These are phyloP conservation scores for Knufia petricola DNA, from an alignment of 2,329 filamentous ascomycete genomes.

Conservation along the genomic window DNA sequence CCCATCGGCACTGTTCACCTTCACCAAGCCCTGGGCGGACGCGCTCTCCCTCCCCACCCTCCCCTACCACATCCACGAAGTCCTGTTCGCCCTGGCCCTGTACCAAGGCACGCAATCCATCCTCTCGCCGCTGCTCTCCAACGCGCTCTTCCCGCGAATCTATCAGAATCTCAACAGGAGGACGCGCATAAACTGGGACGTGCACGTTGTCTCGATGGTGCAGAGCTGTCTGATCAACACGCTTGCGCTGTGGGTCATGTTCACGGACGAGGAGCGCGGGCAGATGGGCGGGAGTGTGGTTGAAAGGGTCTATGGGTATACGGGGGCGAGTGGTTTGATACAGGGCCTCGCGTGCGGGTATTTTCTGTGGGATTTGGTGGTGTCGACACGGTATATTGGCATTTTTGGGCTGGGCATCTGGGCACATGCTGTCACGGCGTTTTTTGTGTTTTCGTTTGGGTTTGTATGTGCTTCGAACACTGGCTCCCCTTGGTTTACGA, in stretches of 20 bases:
- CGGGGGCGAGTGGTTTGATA: conserved; percentile 48
- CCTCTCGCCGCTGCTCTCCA: conserved; percentile 47
- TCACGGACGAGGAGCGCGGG: conserved; percentile 45
- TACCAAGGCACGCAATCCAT: conserved; percentile 48
- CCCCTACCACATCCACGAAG: conserved; percentile 52
- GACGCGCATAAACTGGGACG: conserved; percentile 56
- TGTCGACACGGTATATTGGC: conserved; percentile 45
- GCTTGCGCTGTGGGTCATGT: conserved; percentile 50
- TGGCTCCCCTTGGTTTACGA: no score
- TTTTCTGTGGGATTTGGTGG: conserved; percentile 54
- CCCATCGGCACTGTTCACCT: conserved; percentile 42
- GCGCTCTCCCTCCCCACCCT: conserved; percentile 46
- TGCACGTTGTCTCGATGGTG: conserved; percentile 54
- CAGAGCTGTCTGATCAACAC: conserved; percentile 49
- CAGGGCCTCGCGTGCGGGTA: conserved; percentile 54
- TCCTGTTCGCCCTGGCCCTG: conserved; percentile 45
- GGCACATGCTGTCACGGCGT: conserved; percentile 51
- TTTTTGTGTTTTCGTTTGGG: conserved; percentile 52
- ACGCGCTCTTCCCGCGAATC: conserved; percentile 42
- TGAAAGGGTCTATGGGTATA: conserved; percentile 53
- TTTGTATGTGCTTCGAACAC: no score
- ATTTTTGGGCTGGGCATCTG: conserved; percentile 54
- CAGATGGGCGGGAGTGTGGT: conserved; percentile 38
- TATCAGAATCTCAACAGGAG: conserved; percentile 46
- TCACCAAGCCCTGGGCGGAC: conserved; percentile 42